These are phyloP conservation scores for Melanopsichium pennsylvanicum DNA, from an alignment of 1,284 basidiomycete species.

Conservation along the genomic window DNA sequence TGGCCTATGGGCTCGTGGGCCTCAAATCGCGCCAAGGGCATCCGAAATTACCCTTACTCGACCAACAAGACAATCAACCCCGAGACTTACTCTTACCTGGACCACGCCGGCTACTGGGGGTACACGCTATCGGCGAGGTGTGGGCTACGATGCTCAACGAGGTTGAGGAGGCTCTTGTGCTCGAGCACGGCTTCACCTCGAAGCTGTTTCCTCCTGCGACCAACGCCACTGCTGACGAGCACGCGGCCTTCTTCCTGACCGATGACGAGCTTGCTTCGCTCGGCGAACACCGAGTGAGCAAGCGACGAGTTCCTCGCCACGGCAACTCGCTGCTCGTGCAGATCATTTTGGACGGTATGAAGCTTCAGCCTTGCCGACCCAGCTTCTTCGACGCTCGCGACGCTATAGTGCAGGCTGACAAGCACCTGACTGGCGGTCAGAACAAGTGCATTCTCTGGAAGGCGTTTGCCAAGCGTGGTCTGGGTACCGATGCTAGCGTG, in stretches of 20 bases:
- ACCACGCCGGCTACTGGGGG: conserved; percentile 76
- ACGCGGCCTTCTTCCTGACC: conserved; percentile 43
- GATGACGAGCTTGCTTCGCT: conserved; percentile 47
- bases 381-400: conserved; percentile 88
- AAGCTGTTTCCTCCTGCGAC: conserved; percentile 49
- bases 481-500: conserved; percentile 66
- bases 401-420: conserved; percentile 92
- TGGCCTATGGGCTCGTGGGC: conserved; percentile 91
- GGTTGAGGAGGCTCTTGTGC: conserved; percentile 51
- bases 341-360: conserved; percentile 90
- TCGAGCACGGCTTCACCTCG: conserved; percentile 50
- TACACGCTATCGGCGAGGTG: conserved; percentile 88
- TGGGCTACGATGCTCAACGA: conserved; percentile 93
- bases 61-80: conserved; percentile 80
- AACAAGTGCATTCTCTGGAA: conserved; percentile 90
- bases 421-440: conserved; percentile 86
- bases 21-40: conserved; percentile 78
- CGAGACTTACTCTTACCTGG: conserved; percentile 92
- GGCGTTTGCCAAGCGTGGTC: conserved; percentile 81
- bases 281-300: conserved; percentile 69
- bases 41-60: conserved; percentile 77
- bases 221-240: conserved; percentile 42
- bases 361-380: conserved; percentile 89
- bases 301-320: conserved; percentile 81
- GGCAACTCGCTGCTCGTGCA: conserved; percentile 88